Evolutionary conservation across 2,329 filamentous ascomycete genomes (phyloP), one percentile per base, ranked within the genome.

Genomic region (Alternaria burnsii): DNA sequence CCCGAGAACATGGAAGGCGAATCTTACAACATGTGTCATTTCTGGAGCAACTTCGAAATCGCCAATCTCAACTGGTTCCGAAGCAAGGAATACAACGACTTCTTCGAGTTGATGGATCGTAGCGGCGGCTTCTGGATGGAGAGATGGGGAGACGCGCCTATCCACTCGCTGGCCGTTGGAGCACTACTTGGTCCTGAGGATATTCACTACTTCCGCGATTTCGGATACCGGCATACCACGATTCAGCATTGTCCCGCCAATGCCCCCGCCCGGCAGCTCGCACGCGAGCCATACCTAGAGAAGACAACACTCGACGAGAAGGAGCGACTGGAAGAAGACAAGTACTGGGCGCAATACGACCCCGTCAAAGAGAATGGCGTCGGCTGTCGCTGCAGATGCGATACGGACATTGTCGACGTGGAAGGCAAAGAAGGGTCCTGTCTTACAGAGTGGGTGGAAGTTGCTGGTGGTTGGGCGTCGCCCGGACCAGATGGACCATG

Each of bases 31-130:
- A 99, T 99, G 95, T 99, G 95, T 79, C 95, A 99, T 83, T 99
- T 97, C 84, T 99, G 95, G 95, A 97, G 93, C 79, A 99, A 99
- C 79, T 99, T 99, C 70, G 95, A 99, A 80, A 99, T 99, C 81
- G 95, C 95, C 14, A 89, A 89, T 61, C 86, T 99, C 62, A 91
- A 92, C 81, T 99, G 93, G 88, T 98, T 98, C 87, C 89, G 95
- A 71, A 97, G 94, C 83, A 94, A 97, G 81, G 91, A 93, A 76
- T 99, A 99, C 78, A 91, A 97, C 71, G 95, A 97, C 68, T 99
- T 99, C 80, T 99, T 99, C 79, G 85, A 97, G 74, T 96, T 97
- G 91, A 97, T 99, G 94, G 95, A 99, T 78, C 89, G 90, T 65
- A 97, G 94, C 77, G 95, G 95, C 67, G 95, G 95, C 48, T 99